A percentile compares a stretch with the other conserved stretches of the same genome.
phyloP scores from a whole-genome alignment of 176 grass and related monocot species.

The Oryza glaberrima region DNA sequence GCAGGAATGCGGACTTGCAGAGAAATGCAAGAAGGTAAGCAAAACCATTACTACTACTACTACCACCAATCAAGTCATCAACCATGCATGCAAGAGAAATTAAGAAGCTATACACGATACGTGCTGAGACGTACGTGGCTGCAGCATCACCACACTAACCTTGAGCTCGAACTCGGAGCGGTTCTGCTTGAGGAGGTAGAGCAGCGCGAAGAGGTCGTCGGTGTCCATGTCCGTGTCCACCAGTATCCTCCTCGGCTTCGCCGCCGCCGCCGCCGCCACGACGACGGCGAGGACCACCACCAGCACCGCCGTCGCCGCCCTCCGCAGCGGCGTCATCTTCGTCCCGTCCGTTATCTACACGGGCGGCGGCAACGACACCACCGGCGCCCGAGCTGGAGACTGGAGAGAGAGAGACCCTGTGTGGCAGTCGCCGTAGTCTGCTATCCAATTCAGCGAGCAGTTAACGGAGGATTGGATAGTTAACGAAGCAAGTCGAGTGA shows the following conservation, averaged over 20 bases:
- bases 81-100: not conserved
- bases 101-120: not conserved
- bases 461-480: not conserved
- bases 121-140: not conserved
- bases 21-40: not conserved
- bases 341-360: not conserved
- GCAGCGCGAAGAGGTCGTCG: constrained; percentile 71
- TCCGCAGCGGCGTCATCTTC: not conserved
- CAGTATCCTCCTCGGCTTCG: constrained; percentile 40
- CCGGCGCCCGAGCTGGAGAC: not conserved
- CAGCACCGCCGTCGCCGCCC: constrained; percentile 11
- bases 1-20: not conserved
- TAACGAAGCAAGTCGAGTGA: not conserved
- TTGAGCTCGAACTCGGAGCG: constrained; percentile 75
- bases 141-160: constrained; percentile 27
- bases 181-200: constrained; percentile 85
- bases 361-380: not conserved
- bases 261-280: constrained; percentile 23
- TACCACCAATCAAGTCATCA: not conserved
- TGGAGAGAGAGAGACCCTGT: no score
- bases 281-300: not conserved
- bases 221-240: constrained; percentile 79
- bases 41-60: not conserved
- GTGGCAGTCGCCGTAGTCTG: not conserved
- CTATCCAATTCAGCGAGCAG: not conserved